These are phyloP conservation scores for Rhodotorula sp. DNA, from an alignment of 1,284 basidiomycete genomes.

Conservation along the genomic window DNA sequence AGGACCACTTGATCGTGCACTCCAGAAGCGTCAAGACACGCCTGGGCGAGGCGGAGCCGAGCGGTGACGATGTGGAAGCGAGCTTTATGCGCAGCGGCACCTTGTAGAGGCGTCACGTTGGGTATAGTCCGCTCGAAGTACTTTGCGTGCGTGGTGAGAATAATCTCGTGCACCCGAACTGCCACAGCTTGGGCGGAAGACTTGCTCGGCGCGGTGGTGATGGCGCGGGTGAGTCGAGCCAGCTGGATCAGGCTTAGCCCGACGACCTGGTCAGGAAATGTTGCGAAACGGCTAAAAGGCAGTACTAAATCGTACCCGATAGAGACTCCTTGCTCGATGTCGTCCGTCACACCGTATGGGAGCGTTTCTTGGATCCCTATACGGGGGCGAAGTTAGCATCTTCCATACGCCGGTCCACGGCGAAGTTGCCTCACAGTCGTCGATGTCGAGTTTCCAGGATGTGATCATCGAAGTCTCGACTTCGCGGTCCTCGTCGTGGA, in stretches of 20 bases:
- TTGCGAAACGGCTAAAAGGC: background rate
- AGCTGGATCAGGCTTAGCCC: conserved; percentile 3
- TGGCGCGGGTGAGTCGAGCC: background rate
- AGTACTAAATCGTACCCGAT: conserved; percentile 11
- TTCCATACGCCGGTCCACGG: no score
- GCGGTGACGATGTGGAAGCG: conserved; percentile 14
- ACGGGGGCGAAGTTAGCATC: background rate
- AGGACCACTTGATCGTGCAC: conserved; percentile 12
- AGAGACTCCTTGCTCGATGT: conserved; percentile 22
- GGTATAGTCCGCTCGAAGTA: conserved; percentile 7
- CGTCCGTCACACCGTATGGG: conserved; percentile 18
- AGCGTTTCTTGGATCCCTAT: conserved; percentile 21
- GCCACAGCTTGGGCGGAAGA: background rate
- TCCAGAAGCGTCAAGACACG: conserved; percentile 14
- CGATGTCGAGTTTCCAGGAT: conserved; percentile 10
- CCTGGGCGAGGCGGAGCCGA: conserved; percentile 5
- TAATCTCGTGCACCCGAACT: background rate
- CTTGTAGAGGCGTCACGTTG: background rate
- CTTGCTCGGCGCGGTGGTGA: background rate
- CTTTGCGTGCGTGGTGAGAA: conserved; percentile 3
- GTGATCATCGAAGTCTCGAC: conserved; percentile 17
- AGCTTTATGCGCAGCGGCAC: background rate
- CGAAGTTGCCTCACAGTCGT: background rate
- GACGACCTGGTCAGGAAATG: background rate
- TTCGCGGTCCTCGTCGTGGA: background rate